Evolutionary conservation across 805 yeast species (phyloP).

Genomic region (Barnettozyma californica): DNA sequence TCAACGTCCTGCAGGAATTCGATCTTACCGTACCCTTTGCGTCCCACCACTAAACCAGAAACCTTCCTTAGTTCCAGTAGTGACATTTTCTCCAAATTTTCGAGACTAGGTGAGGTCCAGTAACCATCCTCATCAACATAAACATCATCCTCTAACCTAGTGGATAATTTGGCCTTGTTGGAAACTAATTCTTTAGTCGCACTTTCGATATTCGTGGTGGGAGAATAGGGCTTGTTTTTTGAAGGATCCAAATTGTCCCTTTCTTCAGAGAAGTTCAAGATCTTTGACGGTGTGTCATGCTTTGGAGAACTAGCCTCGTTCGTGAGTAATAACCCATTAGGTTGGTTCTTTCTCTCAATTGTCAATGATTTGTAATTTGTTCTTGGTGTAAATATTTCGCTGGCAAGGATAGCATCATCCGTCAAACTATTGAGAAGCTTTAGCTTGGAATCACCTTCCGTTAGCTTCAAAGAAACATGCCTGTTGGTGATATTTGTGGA

Average conservation of each 20-base stretch:
- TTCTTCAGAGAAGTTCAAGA: slow-evolving; percentile 10
- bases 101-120: slow-evolving; percentile 78
- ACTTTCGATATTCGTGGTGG: neutral
- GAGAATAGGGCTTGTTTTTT: neutral
- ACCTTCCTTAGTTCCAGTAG: slow-evolving; percentile 62
- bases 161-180: slow-evolving; percentile 2
- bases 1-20: slow-evolving; percentile 82
- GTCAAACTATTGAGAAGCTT: slow-evolving; percentile 41
- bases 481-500: slow-evolving; percentile 6
- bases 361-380: slow-evolving; percentile 48
- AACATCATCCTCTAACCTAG: slow-evolving; percentile 10
- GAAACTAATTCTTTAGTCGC: neutral
- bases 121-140: slow-evolving; percentile 60
- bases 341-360: slow-evolving; percentile 35
- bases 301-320: neutral
- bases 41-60: slow-evolving; percentile 66
- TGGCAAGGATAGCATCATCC: slow-evolving; percentile 62
- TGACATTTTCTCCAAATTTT: slow-evolving; percentile 53
- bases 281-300: slow-evolving; percentile 10
- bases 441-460: slow-evolving; percentile 10
- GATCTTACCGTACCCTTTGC: slow-evolving; percentile 64
- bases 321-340: neutral
- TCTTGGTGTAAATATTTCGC: slow-evolving; percentile 68
- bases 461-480: slow-evolving; percentile 4
- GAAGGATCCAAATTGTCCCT: neutral